phyloP scores from a whole-genome alignment of 768 basidiomycete species.

The Trametes cinnabarina region DNA sequence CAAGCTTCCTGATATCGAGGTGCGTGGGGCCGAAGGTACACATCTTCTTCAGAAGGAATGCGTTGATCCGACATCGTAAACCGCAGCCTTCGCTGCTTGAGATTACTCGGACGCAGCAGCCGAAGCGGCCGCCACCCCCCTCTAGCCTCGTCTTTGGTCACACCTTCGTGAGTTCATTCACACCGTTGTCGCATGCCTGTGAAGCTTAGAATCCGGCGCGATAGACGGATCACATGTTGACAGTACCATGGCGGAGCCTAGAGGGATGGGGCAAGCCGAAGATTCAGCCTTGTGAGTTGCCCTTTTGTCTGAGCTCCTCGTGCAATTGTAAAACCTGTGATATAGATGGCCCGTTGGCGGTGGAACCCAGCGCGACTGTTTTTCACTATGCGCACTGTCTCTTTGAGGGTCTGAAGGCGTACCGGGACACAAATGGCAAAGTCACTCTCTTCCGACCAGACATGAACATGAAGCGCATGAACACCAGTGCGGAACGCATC shows the following conservation, averaged over 20 bases:
- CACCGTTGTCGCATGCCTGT: not conserved
- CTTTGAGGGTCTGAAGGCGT: conserved; percentile 96
- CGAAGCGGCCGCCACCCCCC: conserved; percentile 61
- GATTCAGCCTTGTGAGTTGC: conserved; percentile 75
- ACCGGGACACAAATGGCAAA: conserved; percentile 66
- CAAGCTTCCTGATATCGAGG: conserved; percentile 52
- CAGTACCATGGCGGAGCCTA: conserved; percentile 62
- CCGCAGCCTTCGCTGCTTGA: conserved; percentile 54
- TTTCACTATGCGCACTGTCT: conserved; percentile 90
- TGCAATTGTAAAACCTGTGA: not conserved
- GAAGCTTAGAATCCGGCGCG: not conserved
- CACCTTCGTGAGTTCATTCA: conserved; percentile 59
- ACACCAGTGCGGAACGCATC: conserved; percentile 72
- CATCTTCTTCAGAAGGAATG: not conserved
- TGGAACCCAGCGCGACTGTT: conserved; percentile 81
- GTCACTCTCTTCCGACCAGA: conserved; percentile 90
- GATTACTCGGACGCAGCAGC: conserved; percentile 46
- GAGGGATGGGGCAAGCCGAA: conserved; percentile 81
- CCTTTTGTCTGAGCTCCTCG: not conserved
- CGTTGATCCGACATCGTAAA: not conserved
- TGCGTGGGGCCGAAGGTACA: conserved; percentile 26
- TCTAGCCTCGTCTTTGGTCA: conserved; percentile 78
- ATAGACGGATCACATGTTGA: conserved; percentile 87
- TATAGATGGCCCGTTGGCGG: conserved; percentile 61
- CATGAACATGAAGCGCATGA: conserved; percentile 98